phyloP scores from a whole-genome alignment of 1,139 yeast species.

The Candida sojae region DNA sequence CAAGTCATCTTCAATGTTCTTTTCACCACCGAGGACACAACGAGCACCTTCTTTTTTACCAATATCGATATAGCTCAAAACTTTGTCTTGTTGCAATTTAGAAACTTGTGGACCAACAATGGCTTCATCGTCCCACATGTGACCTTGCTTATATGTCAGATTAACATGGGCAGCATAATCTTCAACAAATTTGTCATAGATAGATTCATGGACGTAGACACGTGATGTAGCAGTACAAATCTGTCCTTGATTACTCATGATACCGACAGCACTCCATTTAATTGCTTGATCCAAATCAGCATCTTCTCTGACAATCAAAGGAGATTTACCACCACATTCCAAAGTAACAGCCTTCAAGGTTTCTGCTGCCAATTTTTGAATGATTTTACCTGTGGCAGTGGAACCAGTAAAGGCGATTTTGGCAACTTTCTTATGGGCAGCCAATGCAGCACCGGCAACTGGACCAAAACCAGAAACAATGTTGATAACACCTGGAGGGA shows the following conservation, averaged over 20 bases:
- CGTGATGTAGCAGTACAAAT: conserved; percentile 50
- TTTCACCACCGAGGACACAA: conserved; percentile 49
- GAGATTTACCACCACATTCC: conserved; percentile 93
- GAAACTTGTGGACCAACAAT: conserved; percentile 83
- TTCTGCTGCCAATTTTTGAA: conserved; percentile 62
- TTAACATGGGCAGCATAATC: conserved; percentile 35
- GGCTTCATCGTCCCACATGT: conserved; percentile 56
- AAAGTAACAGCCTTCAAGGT: conserved; percentile 73
- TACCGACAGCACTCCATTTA: conserved; percentile 83
- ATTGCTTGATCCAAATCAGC: conserved; percentile 81
- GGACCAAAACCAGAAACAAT: conserved; percentile 59
- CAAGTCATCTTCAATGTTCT: conserved; percentile 35
- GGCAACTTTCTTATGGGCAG: conserved; percentile 55
- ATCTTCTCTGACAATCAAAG: conserved; percentile 68
- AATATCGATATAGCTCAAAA: conserved; percentile 49
- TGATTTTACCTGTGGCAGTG: conserved; percentile 60
- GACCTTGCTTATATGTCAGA: conserved; percentile 57
- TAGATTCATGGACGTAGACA: conserved; percentile 43
- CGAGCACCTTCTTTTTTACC: conserved; percentile 62
- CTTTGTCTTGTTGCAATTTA: conserved; percentile 63
- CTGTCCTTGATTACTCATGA: conserved; percentile 71
- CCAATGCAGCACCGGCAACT: conserved; percentile 59
- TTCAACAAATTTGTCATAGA: conserved; percentile 52
- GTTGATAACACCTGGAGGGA: conserved; percentile 72
- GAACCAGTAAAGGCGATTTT: conserved; percentile 71